Base-by-base conservation (phyloP, 73 alveolate species). In the Paramecium octaurelia region DNA sequence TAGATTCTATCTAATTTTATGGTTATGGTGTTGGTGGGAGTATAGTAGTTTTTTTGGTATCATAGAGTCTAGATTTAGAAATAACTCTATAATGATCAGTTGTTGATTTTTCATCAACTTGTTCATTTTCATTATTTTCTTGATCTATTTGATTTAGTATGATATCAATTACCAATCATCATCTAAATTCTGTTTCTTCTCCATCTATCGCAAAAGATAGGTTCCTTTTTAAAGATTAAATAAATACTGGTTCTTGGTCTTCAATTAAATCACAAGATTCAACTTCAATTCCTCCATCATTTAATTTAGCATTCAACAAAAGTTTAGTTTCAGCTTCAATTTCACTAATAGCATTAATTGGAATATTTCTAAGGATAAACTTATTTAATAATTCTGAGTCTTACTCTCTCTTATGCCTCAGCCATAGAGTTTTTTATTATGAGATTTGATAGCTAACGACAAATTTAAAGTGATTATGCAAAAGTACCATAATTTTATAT, bases 241-340 rank as follows among this genome's bases (percentile, higher is more conserved):
- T 38, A 76, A 48, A 76, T 76, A 76, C 89, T 35, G 89, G 89
- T 76, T 76, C 89, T 76, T 76, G 18, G 20, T 76, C 89, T 42
- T 76, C 89, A 8, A 35, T 20, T 38, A 76, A 24, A 38, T 76
- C n/a, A 42, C 89, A 76, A 5, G 89, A 8, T 31, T 76, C 36
- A 16, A 38, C 36, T 43, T 76, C 89, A 16, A 31, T 36, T 76
- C 89, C 89, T 38, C 48, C 64, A n/a, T 36, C 70, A 43, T 76
- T 76, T 36, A 40, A 59, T 21, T 59, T 16, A 21, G 38, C 77
- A 59, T 59, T 59, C 38, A 29, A 21, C 10, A 59, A 8, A 0
- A 59, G 16, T 10, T 40, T 40, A 8, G 43, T 21, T 24, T 21
- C 43, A 38, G 36, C n/a, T n/a, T 24, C 27, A 18, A 76, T 76